Evolutionary conservation across 495 filamentous ascomycete genomes (phyloP), one percentile per base, ranked within the genome.

Genomic region (Cryomyces minteri): DNA sequence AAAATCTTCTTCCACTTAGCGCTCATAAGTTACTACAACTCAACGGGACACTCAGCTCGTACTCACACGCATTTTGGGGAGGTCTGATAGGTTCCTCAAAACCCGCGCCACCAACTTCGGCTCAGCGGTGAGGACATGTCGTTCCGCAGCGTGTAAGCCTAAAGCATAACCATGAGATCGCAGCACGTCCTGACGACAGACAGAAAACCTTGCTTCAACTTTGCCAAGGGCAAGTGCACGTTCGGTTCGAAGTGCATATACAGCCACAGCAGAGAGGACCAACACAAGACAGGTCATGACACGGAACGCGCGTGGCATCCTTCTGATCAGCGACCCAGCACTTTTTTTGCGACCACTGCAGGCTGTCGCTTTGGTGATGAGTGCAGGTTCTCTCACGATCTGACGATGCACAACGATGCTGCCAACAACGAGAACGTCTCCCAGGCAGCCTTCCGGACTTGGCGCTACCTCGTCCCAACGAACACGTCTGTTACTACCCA

Each of bases 311-410:
- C 18, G 18, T 2, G 2, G 18, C 18, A 25, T 25, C 18, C 18
- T 25, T 25, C 18, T 25, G 18, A 2, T 25, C 18, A 48, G 34
- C 34, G 28, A 30, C 10, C 40, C 8, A 1, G 40, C 25, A 11
- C 8, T 2, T 41, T 4, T 4, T 41, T 41, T 30, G 8, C 28
- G 8, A 41, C 40, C 25, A 8, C 11, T 30, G 8, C 1, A 18
- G 40, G 31, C 18, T 50, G 48, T 28, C 30, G 11, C 7, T 28
- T 28, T 14, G 48, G 43, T 4, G 48, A 14, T 11, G 6, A 31
- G 4, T 50, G 48, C 44, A 50, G 11, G 10, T 50, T 43, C 43
- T 50, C 48, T 4, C 48, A 50, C 32, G 28, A 12, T 29, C 2
- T 39, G 14, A 36, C 5, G 10, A 2, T 39, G 34, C 6, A 30